These are phyloP conservation scores for Triticum monococcum DNA, from an alignment of 176 grass and related monocot genomes.

Conservation along the genomic window DNA sequence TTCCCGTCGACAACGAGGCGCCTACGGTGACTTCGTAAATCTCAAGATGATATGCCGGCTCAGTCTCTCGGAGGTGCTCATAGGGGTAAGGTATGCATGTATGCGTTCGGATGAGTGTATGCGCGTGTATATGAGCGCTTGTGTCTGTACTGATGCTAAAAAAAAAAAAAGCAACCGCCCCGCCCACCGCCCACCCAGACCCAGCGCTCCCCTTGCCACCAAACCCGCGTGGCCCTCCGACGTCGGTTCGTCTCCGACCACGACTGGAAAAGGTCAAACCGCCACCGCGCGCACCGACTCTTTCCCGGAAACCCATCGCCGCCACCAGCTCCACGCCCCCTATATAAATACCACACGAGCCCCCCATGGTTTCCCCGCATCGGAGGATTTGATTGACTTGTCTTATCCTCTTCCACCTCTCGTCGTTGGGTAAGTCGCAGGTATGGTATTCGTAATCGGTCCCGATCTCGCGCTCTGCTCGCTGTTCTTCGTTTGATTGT, in stretches of 20 bases:
- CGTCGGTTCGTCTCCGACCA: conserved; percentile 3
- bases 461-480: too few species aligned
- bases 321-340: background rate
- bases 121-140: too few species aligned
- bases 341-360: background rate
- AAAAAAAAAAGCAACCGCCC: too few species aligned
- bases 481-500: background rate
- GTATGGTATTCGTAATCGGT: background rate
- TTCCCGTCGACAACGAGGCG: too few species aligned
- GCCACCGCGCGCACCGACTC: background rate
- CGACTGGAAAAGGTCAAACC: background rate
- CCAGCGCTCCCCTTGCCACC: background rate
- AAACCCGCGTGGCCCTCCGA: background rate
- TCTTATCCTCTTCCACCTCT: background rate
- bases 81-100: too few species aligned
- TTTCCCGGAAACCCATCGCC: conserved; percentile 3
- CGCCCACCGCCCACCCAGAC: too few species aligned
- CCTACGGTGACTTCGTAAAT: too few species aligned
- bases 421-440: background rate
- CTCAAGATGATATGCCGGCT: too few species aligned
- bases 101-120: too few species aligned
- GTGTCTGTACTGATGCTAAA: too few species aligned
- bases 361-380: too few species aligned
- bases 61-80: too few species aligned
- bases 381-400: background rate